Conservation (phyloP, 768 basidiomycete species). For the Sarcodon sp. region DNA sequence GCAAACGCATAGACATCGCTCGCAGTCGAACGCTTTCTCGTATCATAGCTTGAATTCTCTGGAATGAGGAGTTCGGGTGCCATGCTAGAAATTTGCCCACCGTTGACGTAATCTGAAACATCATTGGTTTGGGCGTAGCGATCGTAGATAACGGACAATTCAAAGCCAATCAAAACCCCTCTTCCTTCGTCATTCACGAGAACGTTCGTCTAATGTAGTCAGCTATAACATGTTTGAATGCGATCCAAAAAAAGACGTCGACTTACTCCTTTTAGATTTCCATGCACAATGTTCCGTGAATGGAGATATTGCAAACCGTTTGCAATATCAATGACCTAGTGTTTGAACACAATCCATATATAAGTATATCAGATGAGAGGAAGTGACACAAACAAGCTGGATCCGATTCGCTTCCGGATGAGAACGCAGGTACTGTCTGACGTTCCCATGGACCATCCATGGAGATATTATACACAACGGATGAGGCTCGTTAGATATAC, state of each 20-base stretch:
- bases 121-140: neutral
- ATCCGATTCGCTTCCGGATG: neutral
- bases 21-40: too few relatives aligned
- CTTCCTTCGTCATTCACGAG: neutral
- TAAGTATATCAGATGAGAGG: neutral
- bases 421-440: neutral
- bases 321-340: neutral
- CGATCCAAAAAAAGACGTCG: neutral
- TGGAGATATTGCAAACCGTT: neutral
- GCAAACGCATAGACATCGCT: too few relatives aligned
- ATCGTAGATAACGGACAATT: neutral
- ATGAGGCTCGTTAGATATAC: conserved; percentile 35
- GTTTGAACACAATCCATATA: neutral
- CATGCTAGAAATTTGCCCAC: neutral
- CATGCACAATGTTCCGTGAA: neutral
- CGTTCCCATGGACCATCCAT: neutral
- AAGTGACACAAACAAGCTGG: neutral
- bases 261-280: neutral
- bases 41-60: too few relatives aligned
- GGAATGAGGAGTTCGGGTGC: neutral
- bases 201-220: neutral
- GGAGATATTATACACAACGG: neutral
- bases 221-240: neutral
- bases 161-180: neutral
- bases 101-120: neutral